Conservation (phyloP, 1,139 yeast genomes). For the Geotrichum fermentans region DNA sequence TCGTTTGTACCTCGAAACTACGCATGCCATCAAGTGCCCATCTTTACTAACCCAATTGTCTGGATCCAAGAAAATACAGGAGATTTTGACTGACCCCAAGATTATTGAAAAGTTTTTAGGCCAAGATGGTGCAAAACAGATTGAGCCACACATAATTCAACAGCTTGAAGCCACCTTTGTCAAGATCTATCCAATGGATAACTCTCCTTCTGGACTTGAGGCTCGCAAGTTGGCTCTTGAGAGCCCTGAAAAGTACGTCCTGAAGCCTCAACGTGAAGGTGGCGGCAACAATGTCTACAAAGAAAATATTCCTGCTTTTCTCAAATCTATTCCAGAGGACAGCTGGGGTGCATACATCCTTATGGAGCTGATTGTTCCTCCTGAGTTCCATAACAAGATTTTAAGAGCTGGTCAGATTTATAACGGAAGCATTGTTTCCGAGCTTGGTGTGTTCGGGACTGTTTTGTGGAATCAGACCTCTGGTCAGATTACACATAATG, state of each 20-base stretch:
- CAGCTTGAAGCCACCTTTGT: conserved; percentile 65
- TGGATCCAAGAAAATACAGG: conserved; percentile 92
- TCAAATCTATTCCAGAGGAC: conserved; percentile 54
- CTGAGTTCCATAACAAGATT: conserved; percentile 60
- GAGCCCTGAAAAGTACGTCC: conserved; percentile 64
- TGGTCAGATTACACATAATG: conserved; percentile 52
- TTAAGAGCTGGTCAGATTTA: conserved; percentile 60
- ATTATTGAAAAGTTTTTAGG: conserved; percentile 44
- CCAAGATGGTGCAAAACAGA: conserved; percentile 39
- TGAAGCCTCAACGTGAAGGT: conserved; percentile 97
- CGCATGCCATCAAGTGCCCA: conserved; percentile 86
- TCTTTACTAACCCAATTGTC: conserved; percentile 81
- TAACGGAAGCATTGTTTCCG: conserved; percentile 73
- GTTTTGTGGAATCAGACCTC: conserved; percentile 62
- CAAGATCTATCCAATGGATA: conserved; percentile 76
- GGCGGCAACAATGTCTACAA: conserved; percentile 90
- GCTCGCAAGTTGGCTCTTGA: conserved; percentile 69
- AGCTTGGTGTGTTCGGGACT: conserved; percentile 86
- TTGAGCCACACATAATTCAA: conserved; percentile 30
- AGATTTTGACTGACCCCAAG: conserved; percentile 59
- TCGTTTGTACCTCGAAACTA: conserved; percentile 63
- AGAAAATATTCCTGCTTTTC: conserved; percentile 70
- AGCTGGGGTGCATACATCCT: conserved; percentile 90
- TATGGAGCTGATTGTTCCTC: conserved; percentile 88
- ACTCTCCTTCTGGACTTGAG: conserved; percentile 51